Evolutionary conservation across 257 asterid species (phyloP).

Genomic region (Solanum chilense): DNA sequence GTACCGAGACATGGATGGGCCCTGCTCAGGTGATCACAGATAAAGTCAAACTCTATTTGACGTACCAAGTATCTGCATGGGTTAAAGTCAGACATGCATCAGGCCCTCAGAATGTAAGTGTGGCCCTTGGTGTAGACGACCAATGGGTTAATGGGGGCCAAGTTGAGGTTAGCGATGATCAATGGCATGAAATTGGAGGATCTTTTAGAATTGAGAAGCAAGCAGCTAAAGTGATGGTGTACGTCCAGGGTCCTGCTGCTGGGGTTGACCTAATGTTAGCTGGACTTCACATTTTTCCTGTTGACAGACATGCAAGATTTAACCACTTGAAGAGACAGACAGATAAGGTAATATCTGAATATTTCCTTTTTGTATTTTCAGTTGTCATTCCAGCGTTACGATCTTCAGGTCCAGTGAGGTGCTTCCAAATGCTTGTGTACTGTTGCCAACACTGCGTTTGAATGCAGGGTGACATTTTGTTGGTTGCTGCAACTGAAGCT

Average conservation of each 20-base stretch:
- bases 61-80: conserved; percentile 96
- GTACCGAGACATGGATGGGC: conserved; percentile 95
- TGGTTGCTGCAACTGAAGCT: neutral
- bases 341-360: conserved; percentile 42
- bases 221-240: conserved; percentile 54
- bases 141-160: conserved; percentile 97
- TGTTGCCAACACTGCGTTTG: neutral
- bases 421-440: neutral
- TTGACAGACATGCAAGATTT: conserved; percentile 55
- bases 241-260: conserved; percentile 77
- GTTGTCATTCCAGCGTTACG: neutral
- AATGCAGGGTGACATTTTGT: neutral
- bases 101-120: conserved; percentile 53
- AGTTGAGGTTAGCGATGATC: conserved; percentile 55
- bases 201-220: conserved; percentile 81
- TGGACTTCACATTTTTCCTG: conserved; percentile 77
- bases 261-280: conserved; percentile 81
- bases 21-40: conserved; percentile 85
- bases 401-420: neutral
- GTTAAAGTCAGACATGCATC: conserved; percentile 55
- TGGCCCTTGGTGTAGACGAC: conserved; percentile 78
- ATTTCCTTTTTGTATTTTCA: neutral
- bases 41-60: conserved; percentile 52
- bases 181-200: conserved; percentile 90
- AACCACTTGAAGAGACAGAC: conserved; percentile 40